phyloP scores from a whole-genome alignment of 2,329 filamentous ascomycete genomes.

The Metarhizium robertsii region DNA sequence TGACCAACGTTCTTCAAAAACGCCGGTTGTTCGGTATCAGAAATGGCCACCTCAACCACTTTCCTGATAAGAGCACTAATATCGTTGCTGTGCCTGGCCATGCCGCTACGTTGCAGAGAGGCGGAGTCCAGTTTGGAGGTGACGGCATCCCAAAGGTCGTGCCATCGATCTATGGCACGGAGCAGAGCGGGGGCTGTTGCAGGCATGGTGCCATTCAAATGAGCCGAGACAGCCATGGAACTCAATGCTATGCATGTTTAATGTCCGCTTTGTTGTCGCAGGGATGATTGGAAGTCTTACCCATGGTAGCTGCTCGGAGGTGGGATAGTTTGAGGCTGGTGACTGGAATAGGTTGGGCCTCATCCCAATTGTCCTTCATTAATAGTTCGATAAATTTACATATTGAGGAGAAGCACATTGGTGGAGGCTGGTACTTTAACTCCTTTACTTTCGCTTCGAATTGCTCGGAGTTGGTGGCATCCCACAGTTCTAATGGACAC shows the following conservation, averaged over 20 bases:
- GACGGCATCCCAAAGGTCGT: constrained; percentile 10
- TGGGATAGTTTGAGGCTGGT: background rate
- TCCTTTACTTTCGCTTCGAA: constrained; percentile 6
- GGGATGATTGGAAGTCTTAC: background rate
- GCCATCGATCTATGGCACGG: constrained; percentile 12
- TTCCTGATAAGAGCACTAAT: constrained; percentile 5
- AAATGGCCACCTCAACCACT: constrained; percentile 5
- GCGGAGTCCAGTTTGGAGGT: background rate
- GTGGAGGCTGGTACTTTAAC: background rate
- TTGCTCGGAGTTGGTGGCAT: constrained; percentile 11
- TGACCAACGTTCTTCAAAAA: background rate
- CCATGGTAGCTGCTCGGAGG: background rate
- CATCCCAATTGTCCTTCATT: background rate
- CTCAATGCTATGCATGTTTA: background rate
- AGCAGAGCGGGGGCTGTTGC: constrained; percentile 5
- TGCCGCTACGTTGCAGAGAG: background rate
- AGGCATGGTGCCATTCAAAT: constrained; percentile 9
- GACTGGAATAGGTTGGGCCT: background rate
- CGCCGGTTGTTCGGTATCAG: constrained; percentile 1
- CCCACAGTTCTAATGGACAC: constrained; percentile 15
- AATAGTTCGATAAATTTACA: background rate
- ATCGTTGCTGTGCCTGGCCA: constrained; percentile 8
- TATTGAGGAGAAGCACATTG: background rate
- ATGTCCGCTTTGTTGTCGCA: background rate
- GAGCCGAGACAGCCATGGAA: constrained; percentile 1